Evolutionary conservation across 179 eudicot genomes (phyloP).

Genomic region (Beta lomatogona): DNA sequence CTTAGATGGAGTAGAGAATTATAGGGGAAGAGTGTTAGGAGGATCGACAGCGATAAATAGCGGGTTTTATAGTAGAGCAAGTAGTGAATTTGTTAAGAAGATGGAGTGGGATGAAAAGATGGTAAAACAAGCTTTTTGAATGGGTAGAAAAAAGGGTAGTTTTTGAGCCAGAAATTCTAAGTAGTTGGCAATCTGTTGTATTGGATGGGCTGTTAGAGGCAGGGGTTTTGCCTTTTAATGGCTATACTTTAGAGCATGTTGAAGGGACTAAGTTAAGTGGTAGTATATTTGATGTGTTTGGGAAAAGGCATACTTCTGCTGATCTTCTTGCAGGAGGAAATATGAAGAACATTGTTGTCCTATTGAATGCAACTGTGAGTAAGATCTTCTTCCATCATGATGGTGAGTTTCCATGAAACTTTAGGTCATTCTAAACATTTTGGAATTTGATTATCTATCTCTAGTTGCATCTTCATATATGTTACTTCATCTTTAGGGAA

Average conservation of each 20-base stretch:
- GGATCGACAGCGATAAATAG: constrained; percentile 49
- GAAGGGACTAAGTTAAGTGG: constrained; percentile 49
- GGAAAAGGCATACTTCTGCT: constrained; percentile 48
- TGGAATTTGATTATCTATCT: no score
- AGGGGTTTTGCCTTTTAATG: constrained; percentile 49
- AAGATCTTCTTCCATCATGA: constrained; percentile 35
- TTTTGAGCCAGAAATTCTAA: constrained; percentile 34
- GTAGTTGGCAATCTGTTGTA: constrained; percentile 45
- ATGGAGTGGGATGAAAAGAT: constrained; percentile 38
- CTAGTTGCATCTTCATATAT: no score
- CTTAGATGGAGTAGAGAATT: constrained; percentile 43
- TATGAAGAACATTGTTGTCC: constrained; percentile 30
- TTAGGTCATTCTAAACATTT: no score
- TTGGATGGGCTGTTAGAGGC: constrained; percentile 42
- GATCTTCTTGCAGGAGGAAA: constrained; percentile 42
- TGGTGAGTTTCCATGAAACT: constrained; percentile 24
- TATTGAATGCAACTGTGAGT: constrained; percentile 43
- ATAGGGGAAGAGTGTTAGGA: constrained; percentile 51
- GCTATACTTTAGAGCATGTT: constrained; percentile 45
- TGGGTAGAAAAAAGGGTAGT: constrained; percentile 49
- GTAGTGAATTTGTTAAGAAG: constrained; percentile 35
- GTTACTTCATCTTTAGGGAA: no score
- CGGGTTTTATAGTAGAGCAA: constrained; percentile 51
- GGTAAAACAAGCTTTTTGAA: constrained; percentile 46
- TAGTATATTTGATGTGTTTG: constrained; percentile 40